A percentile compares a stretch with the other conserved stretches of the same genome.
Evolutionary conservation across 805 yeast genomes (phyloP).

Genomic region (Nakazawaea peltata): DNA sequence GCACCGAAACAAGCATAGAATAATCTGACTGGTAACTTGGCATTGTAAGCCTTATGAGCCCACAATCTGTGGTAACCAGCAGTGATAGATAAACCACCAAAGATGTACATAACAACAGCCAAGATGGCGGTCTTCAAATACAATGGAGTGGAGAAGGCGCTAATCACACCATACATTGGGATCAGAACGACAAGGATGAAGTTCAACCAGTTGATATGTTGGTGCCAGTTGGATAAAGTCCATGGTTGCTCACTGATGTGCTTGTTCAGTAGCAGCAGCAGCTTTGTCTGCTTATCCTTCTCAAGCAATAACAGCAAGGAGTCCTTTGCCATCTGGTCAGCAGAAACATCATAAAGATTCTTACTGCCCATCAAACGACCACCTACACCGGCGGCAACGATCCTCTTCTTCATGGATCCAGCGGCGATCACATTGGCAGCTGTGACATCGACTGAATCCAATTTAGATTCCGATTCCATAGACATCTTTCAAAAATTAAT

Average conservation of each 20-base stretch:
- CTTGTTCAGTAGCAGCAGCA: constrained; percentile 19
- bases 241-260: constrained; percentile 78
- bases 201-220: constrained; percentile 76
- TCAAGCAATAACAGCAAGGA: constrained; percentile 38
- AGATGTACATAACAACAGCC: constrained; percentile 41
- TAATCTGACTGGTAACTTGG: constrained; percentile 49
- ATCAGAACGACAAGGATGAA: constrained; percentile 52
- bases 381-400: constrained; percentile 71
- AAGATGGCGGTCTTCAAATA: constrained; percentile 36
- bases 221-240: constrained; percentile 64
- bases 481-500: too few species aligned
- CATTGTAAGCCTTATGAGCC: constrained; percentile 69
- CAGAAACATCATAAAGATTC: constrained; percentile 58
- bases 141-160: constrained; percentile 40
- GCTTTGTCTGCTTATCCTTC: constrained; percentile 29
- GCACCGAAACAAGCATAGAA: constrained; percentile 76
- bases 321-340: constrained; percentile 50
- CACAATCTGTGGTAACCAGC: constrained; percentile 81
- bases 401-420: constrained; percentile 69
- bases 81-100: constrained; percentile 70
- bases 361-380: constrained; percentile 80
- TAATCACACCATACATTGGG: constrained; percentile 46
- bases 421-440: constrained; percentile 75
- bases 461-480: constrained; percentile 5
- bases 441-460: constrained; percentile 47